Conservation (phyloP, 305 asterid genomes). For the Fraxinus ornus region DNA sequence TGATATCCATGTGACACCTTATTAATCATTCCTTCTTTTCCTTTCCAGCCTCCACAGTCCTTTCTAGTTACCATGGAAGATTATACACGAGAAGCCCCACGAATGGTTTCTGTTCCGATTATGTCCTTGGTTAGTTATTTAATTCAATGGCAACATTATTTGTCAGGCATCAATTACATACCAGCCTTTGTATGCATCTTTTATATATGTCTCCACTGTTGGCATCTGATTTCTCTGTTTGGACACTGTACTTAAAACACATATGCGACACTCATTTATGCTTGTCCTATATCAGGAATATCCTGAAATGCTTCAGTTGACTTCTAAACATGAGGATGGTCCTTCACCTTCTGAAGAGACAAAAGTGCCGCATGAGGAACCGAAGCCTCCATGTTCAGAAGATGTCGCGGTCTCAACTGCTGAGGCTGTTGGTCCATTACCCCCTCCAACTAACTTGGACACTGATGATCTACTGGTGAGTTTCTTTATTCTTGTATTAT, state of each 20-base stretch:
- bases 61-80: slow-evolving; percentile 61
- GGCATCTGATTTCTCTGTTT: slow-evolving; percentile 1
- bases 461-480: slow-evolving; percentile 82
- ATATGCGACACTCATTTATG: not conserved
- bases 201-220: not conserved
- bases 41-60: slow-evolving; percentile 54
- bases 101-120: slow-evolving; percentile 48
- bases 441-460: slow-evolving; percentile 48
- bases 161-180: not conserved
- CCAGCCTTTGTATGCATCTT: not conserved
- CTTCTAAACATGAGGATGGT: slow-evolving; percentile 82
- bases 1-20: not conserved
- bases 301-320: slow-evolving; percentile 92
- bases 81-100: slow-evolving; percentile 52
- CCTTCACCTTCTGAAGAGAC: slow-evolving; percentile 61
- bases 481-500: slow-evolving; percentile 9
- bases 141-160: not conserved
- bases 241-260: not conserved
- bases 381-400: slow-evolving; percentile 41
- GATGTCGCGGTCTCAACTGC: slow-evolving; percentile 45
- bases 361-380: slow-evolving; percentile 44
- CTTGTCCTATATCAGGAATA: slow-evolving; percentile 55
- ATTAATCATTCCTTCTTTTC: slow-evolving; percentile 5
- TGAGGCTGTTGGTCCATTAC: slow-evolving; percentile 44
- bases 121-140: slow-evolving; percentile 65